Base-by-base conservation (phyloP, 208 protist species). In the Angomonas ambiguus region DNA sequence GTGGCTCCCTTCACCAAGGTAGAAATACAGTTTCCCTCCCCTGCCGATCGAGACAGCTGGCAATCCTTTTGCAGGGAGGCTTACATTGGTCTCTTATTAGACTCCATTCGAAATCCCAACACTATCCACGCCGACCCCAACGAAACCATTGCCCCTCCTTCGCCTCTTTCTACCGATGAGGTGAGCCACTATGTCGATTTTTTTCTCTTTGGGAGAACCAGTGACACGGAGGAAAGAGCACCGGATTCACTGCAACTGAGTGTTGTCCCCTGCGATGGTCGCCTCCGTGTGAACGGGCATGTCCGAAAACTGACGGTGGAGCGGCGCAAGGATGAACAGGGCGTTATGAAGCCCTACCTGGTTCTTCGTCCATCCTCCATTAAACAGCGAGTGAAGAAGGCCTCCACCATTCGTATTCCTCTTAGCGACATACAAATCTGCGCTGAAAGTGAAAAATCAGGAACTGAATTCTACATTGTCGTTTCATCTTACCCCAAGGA, bases 181-280 rank as follows among this genome's bases (percentile, higher is more conserved):
- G 55, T 80, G 0, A 66, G 73, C 53, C 45, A 57, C n/a, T 77
- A 85, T 65, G 73, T 90, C 34, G 73, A 87, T 63, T 90, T 90
- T 49, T 85, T 85, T 62, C 77, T 90, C 33, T 78, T 74, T 0
- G 69, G 34, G 31, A 41, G 48, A 30, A 69, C 66, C 16, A 67
- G 63, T 6, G 72, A 75, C 4, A 41, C 53, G 3, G 35, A 25
- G 8, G 53, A 5, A 18, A 61, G 25, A 16, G 41, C 49, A 34
- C 3, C 53, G 4, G 24, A 27, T 8, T 69, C 62, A 22, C 35
- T 30, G 16, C 49, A 64, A 24, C 60, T 41, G 8, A 53, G 45
- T 22, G 8, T 45, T 0, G 30, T 69, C 1, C 70, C 70, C 0
- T 68, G 48, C 33, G 41, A 41, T 27, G 75, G 67, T 11, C 33